Evolutionary conservation across 1,139 yeast species (phyloP), one percentile per base, ranked within the genome.

Genomic region (Torulaspora globosa): DNA sequence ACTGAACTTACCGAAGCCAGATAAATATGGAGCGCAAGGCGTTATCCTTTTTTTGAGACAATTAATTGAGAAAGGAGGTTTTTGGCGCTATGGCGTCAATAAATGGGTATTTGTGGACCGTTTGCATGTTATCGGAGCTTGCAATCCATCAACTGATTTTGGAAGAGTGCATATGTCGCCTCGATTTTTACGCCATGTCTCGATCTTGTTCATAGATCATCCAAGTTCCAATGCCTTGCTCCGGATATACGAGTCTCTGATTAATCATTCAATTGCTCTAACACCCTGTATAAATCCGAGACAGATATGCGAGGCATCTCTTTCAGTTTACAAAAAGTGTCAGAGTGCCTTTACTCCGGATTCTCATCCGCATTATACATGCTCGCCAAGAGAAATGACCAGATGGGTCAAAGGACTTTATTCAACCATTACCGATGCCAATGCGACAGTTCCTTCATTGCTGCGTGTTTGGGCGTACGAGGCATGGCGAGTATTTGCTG

Each of bases 381-480:
- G 84, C 60, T 84, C 95, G 21, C 97, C 98, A 0, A 79, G 97
- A 63, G 98, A 92, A 60, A 72, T 92, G 21, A 88, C 97, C 0
- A 70, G 97, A 49, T 88, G 96, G 95, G 71, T 80, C 2, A 73
- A 85, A 50, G 96, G 96, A n/a, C 66, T 92, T 1, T 73, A 78
- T 43, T 78, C 77, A 41, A 83, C 84, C 0, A 58, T 84, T 10
- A 67, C 68, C 28, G 72, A 73, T 0, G 43, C 51, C 7, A 36
- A 38, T 14, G 48, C 41, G 14, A 42, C 41, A n/a, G 37, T 56
- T 3, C 21, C 19, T 12, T 45, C 55, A 1, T 64, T 88, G 19
- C 64, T 85, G 0, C 69, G 90, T 31, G 57, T 87, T 2, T 86
- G 95, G 92, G 84, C 81, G 10, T 88, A 89, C 61, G 97, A 89